Percentiles rank a stretch among this genome's conserved stretches.
These are phyloP conservation scores for Phytophthora pini DNA, from an alignment of 352 stramenopile species.

Conservation along the genomic window DNA sequence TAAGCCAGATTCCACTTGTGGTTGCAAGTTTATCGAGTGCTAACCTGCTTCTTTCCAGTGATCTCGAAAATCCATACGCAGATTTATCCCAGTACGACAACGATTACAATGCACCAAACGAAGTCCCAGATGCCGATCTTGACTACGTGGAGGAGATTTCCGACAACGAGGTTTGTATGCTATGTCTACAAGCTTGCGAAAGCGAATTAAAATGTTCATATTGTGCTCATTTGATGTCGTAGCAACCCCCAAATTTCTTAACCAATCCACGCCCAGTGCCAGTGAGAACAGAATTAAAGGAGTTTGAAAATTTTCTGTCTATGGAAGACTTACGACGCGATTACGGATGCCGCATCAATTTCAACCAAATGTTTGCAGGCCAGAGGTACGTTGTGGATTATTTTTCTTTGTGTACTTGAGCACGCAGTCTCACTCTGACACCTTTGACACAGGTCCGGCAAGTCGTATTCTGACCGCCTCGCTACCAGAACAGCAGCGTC, in stretches of 20 bases:
- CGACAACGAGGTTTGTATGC: constrained; percentile 58
- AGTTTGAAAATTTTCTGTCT: constrained; percentile 72
- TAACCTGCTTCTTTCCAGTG: constrained; percentile 17
- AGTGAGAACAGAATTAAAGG: constrained; percentile 51
- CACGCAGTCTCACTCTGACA: not conserved
- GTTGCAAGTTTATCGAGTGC: not conserved
- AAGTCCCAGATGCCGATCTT: constrained; percentile 24
- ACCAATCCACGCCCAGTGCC: constrained; percentile 26
- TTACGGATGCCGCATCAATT: constrained; percentile 71
- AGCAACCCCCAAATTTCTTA: constrained; percentile 13
- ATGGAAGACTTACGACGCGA: constrained; percentile 64
- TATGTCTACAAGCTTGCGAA: not conserved
- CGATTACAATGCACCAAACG: constrained; percentile 26
- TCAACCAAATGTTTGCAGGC: constrained; percentile 74
- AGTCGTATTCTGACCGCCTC: constrained; percentile 66
- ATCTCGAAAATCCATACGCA: constrained; percentile 51
- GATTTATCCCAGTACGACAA: constrained; percentile 40
- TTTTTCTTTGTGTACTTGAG: not conserved
- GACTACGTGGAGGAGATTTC: constrained; percentile 72
- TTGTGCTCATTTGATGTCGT: not conserved
- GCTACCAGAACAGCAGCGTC: constrained; percentile 45
- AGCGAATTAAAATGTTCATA: constrained; percentile 1
- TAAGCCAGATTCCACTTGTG: constrained; percentile 6
- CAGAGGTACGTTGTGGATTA: constrained; percentile 45
- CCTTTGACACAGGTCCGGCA: constrained; percentile 29